These are phyloP conservation scores for Neurospora sp. DNA, from an alignment of 2,329 filamentous ascomycete genomes.

Conservation along the genomic window DNA sequence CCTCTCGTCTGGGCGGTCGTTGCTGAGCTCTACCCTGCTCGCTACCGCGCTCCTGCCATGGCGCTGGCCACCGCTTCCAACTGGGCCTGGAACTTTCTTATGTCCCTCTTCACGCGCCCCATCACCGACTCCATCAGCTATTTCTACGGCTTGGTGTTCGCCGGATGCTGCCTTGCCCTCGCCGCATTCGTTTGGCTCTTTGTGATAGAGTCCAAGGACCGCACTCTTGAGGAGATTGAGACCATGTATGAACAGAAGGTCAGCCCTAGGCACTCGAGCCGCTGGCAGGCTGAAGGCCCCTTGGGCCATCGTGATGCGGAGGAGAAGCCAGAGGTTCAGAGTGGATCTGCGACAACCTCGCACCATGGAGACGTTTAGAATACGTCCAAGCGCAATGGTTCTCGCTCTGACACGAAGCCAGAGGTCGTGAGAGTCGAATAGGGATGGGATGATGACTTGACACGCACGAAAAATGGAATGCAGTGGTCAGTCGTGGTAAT, in stretches of 20 bases:
- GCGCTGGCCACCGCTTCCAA: constrained; percentile 52
- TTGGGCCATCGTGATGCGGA: neutral
- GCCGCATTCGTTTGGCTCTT: constrained; percentile 66
- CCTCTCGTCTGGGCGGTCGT: constrained; percentile 61
- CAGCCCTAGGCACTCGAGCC: constrained; percentile 41
- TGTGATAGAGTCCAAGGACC: constrained; percentile 63
- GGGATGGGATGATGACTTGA: neutral
- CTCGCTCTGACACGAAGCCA: neutral
- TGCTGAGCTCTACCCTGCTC: constrained; percentile 56
- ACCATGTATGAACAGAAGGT: constrained; percentile 63
- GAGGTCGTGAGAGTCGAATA: neutral
- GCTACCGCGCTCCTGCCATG: constrained; percentile 52
- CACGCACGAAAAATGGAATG: neutral
- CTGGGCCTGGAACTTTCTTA: constrained; percentile 66
- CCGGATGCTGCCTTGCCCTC: constrained; percentile 57
- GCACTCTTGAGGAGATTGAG: constrained; percentile 70
- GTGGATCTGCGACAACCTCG: neutral
- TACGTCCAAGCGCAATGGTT: neutral
- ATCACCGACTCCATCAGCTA: constrained; percentile 65
- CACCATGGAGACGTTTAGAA: neutral
- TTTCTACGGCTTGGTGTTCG: constrained; percentile 68
- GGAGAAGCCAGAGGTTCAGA: neutral
- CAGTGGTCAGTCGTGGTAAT: neutral
- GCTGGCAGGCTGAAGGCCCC: neutral
- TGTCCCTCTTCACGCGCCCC: constrained; percentile 71